Evolutionary conservation across 1,284 basidiomycete species (phyloP), one percentile per base, ranked within the genome.

Genomic region (Laetiporus sulphureus): DNA sequence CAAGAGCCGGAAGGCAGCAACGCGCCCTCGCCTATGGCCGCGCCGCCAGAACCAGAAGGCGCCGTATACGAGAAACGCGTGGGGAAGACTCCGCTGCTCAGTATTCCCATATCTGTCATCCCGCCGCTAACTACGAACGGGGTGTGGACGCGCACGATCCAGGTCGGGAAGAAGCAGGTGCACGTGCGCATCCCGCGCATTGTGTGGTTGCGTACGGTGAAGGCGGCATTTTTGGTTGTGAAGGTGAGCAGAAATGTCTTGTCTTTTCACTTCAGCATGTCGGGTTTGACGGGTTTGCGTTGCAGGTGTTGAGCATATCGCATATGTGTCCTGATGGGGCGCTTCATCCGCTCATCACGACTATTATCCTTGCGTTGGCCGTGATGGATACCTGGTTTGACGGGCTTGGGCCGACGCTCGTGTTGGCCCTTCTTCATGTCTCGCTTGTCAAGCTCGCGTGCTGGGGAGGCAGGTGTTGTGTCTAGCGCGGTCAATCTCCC

Each of bases 201-300:
- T 13, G 36, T 56, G n/a, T 49, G 53, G 39, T 36, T 43, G 23
- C 49, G 60, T 21, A 57, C 61, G 22, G 16, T 58, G 29, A 62
- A 62, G 48, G 58, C 60, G 3, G 46, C 45, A 32, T 34, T 61
- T n/a, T 48, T 63, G n/a, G 54, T 56, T 18, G 53, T 56, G 41
- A 81, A 81, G 68, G 78, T 78, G 45, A 4, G 54, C 47, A 6
- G 16, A n/a, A n/a, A n/a, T n/a, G n/a, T n/a, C n/a, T n/a, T n/a
- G n/a, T n/a, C n/a, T n/a, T n/a, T n/a, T n/a, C n/a, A n/a, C n/a
- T n/a, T n/a, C n/a, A 23, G 10, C 22, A 27, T 7, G 25, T 13
- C 8, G 25, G 31, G 29, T 23, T 25, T 33, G 32, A 31, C 46
- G 20, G 19, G 23, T 38, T 38, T 36, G 24, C 24, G 16, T 38